Base-by-base conservation (phyloP, 371 early-diverging fungal species). In the Capniomyces stellatus region DNA sequence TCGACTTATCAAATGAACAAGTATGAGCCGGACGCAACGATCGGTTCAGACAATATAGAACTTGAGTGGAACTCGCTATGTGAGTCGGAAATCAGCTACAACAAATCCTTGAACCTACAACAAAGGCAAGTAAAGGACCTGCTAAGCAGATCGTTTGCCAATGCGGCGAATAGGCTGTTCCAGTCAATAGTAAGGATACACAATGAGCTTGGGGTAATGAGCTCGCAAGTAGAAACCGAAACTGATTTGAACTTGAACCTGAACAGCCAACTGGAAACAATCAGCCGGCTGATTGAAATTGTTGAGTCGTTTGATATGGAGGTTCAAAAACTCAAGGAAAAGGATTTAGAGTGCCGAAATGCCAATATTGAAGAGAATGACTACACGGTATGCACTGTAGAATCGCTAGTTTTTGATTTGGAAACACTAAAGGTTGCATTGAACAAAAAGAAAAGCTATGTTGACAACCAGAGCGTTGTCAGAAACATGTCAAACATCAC, bases 281-380 rank as follows among this genome's bases (percentile, higher is more conserved):
- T 87, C 4, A 70, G 81, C 29, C 55, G 58, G 12, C 59, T 84
- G 30, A 70, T 64, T 19, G 60, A 58, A 21, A 63, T 69, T 21
- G 60, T 83, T 15, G 72, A 63, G 24, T 72, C 71, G 8, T 60
- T 87, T 51, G 75, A 75, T 24, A 60, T 65, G 6, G 60, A 71
- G 0, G 66, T 89, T 22, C 56, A 69, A 43, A 72, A 65, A 0
- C 72, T 92, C 46, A 67, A 79, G 39, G 60, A 66, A 0, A 59
- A 86, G 3, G 81, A 89, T 64, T 64, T 64, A 44, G 79, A 80
- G 42, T 88, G 89, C 56, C 62, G 67, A 1, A 82, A 85, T 29
- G 93, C 91, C 43, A 79, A 83, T 58, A 85, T 91, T 30, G 93
- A 91, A 66, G 92, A 91, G 66, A 89, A 89, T 60, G 93, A 85